Conservation (phyloP, 148 eudicot genomes). For the Polygonum aviculare region DNA sequence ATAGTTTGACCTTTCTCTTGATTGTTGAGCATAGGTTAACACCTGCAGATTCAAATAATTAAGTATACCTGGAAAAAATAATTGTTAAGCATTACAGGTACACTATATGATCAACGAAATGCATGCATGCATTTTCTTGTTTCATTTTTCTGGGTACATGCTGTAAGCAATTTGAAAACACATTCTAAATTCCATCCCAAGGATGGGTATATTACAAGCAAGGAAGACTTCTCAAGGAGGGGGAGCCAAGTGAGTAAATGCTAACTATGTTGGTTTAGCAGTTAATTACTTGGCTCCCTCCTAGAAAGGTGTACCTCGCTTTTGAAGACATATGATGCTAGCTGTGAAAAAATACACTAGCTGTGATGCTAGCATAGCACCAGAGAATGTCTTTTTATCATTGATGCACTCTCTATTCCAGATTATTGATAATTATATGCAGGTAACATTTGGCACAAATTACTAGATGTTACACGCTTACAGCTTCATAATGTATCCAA, state of each 20-base stretch:
- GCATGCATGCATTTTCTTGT: neutral
- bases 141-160: neutral
- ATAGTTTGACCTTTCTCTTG: constrained; percentile 87
- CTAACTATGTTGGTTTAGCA: neutral
- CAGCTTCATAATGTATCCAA: neutral
- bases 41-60: constrained; percentile 36
- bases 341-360: neutral
- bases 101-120: neutral
- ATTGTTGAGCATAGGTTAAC: constrained; percentile 88
- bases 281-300: too few relatives aligned
- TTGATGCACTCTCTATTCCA: neutral
- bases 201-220: neutral
- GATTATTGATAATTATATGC: neutral
- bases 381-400: neutral
- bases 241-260: neutral
- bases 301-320: too few relatives aligned
- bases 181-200: neutral
- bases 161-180: neutral
- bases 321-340: neutral
- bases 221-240: neutral
- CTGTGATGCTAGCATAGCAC: neutral
- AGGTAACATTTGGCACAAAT: neutral
- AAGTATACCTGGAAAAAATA: neutral
- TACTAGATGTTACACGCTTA: neutral
- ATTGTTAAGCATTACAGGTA: neutral